These are phyloP conservation scores for Butyriboletus loyo DNA, from an alignment of 768 basidiomycete genomes.

Conservation along the genomic window DNA sequence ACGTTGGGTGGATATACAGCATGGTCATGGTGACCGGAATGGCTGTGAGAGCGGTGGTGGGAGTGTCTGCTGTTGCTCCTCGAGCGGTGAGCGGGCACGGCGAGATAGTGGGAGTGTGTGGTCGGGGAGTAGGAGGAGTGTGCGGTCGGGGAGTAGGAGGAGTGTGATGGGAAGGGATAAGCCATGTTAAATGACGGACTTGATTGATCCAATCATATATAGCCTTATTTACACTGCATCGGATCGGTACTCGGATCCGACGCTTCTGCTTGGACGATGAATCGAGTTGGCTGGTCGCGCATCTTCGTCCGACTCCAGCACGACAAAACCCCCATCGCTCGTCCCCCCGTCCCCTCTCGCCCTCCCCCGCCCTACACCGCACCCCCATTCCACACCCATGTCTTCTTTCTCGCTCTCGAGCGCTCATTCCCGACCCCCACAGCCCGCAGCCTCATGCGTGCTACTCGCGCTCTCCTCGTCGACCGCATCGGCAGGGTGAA, in stretches of 20 bases:
- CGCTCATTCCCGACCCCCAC: conserved; percentile 70
- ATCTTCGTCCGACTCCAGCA: conserved; percentile 14
- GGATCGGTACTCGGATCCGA: conserved; percentile 16
- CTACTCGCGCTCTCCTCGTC: conserved; percentile 74
- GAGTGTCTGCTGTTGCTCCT: conserved; percentile 21
- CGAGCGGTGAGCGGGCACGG: neutral
- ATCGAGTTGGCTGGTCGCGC: conserved; percentile 5
- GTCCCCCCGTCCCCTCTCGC: conserved; percentile 17
- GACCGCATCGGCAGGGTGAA: conserved; percentile 71
- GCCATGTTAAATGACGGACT: conserved; percentile 1
- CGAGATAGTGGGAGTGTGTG: conserved; percentile 3
- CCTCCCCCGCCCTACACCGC: conserved; percentile 44
- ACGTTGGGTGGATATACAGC: neutral
- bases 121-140: neutral
- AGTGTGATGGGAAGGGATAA: conserved; percentile 23
- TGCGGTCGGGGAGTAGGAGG: neutral
- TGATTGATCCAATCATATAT: neutral
- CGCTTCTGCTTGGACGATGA: neutral
- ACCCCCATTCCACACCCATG: conserved; percentile 83
- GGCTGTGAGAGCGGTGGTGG: conserved; percentile 10
- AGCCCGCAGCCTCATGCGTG: conserved; percentile 79
- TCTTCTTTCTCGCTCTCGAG: conserved; percentile 69
- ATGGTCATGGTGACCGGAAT: neutral
- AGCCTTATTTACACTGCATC: neutral
- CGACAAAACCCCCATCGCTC: conserved; percentile 5